phyloP scores from a whole-genome alignment of 169 alveolate genomes.

The Cryptosporidium xiaoi region DNA sequence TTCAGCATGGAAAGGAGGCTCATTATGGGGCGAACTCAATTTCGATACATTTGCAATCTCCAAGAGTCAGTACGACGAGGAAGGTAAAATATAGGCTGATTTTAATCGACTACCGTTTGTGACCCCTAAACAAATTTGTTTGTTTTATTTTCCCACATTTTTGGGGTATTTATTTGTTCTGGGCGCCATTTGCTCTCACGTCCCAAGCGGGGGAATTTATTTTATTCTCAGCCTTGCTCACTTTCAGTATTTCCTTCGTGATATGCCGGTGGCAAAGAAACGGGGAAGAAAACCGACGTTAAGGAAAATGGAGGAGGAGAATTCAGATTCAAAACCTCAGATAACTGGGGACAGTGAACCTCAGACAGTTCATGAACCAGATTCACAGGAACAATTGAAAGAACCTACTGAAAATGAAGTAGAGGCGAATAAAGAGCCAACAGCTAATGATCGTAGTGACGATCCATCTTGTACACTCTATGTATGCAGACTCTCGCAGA shows the following conservation, averaged over 20 bases:
- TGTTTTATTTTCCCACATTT: too few relatives aligned
- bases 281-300: slow-evolving; percentile 74
- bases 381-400: slow-evolving; percentile 8
- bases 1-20: slow-evolving; percentile 62
- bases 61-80: slow-evolving; percentile 13
- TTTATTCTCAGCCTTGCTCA: slow-evolving; percentile 13
- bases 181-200: slow-evolving; percentile 16
- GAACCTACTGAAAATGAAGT: slow-evolving; percentile 28
- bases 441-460: slow-evolving; percentile 29
- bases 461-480: slow-evolving; percentile 73
- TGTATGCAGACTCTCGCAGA: slow-evolving; percentile 63
- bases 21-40: slow-evolving; percentile 52
- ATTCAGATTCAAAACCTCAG: slow-evolving; percentile 40
- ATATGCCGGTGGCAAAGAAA: slow-evolving; percentile 73
- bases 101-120: neutral
- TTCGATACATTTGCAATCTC: slow-evolving; percentile 24
- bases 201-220: slow-evolving; percentile 70
- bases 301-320: slow-evolving; percentile 68
- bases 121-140: too few relatives aligned
- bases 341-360: slow-evolving; percentile 12
- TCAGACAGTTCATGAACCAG: slow-evolving; percentile 15
- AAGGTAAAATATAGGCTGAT: neutral
- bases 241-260: slow-evolving; percentile 55
- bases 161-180: too few relatives aligned
- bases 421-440: slow-evolving; percentile 19